Conservation (phyloP, 1,284 basidiomycete genomes). For the Apiotrichum brassicae region DNA sequence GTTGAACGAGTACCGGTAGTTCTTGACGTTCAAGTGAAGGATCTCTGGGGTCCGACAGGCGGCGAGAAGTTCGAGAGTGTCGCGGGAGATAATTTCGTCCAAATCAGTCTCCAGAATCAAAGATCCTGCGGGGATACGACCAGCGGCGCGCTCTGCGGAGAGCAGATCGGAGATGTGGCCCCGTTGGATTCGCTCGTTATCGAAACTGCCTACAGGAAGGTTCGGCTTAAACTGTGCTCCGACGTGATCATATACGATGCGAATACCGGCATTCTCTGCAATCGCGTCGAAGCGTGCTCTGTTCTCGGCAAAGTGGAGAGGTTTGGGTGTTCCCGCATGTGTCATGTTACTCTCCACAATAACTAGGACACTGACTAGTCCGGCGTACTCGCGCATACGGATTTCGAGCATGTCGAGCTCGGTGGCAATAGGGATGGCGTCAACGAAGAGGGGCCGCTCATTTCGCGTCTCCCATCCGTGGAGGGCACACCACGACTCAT, state of each 20-base stretch:
- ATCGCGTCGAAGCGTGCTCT: conserved; percentile 17
- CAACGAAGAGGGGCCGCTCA: conserved; percentile 29
- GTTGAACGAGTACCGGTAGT: conserved; percentile 62
- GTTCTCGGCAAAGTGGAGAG: conserved; percentile 50
- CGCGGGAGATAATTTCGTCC: conserved; percentile 59
- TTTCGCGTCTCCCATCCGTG: conserved; percentile 19
- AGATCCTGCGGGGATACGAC: conserved; percentile 7
- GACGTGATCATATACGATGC: conserved; percentile 14
- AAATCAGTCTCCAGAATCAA: conserved; percentile 63
- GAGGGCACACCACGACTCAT: conserved; percentile 18
- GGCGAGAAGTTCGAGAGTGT: conserved; percentile 56
- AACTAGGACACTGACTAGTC: conserved; percentile 59
- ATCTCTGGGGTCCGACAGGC: conserved; percentile 49
- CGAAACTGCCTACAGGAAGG: conserved; percentile 41
- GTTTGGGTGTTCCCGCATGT: conserved; percentile 58
- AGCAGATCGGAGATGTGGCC: neutral
- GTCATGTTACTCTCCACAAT: conserved; percentile 61
- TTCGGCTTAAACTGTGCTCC: conserved; percentile 28
- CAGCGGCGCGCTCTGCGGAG: neutral
- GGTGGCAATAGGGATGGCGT: conserved; percentile 58
- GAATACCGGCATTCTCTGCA: neutral
- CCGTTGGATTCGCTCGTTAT: conserved; percentile 35
- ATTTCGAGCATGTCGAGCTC: conserved; percentile 66
- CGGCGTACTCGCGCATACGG: conserved; percentile 59
- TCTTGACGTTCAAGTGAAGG: conserved; percentile 53